Conservation (phyloP, 83 land plant species). For the Diphasiastrum complanatum region DNA sequence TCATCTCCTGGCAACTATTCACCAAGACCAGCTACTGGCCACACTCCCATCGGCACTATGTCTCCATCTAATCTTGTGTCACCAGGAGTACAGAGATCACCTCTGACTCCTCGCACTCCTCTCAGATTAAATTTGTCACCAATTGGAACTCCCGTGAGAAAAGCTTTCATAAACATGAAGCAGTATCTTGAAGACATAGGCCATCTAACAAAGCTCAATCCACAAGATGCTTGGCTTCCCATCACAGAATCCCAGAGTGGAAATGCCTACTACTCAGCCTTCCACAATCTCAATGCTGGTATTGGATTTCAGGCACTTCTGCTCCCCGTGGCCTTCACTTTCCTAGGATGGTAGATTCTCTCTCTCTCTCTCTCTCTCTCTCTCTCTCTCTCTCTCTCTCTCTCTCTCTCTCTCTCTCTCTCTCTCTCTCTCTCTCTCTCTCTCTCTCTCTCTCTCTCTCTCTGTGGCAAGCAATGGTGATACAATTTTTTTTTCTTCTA, state of each 20-base stretch:
- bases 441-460: neutral
- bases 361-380: too few species aligned
- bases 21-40: neutral
- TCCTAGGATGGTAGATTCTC: conserved; percentile 12
- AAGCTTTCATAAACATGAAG: neutral
- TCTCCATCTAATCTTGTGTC: neutral
- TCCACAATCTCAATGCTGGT: conserved; percentile 15
- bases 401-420: neutral
- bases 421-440: neutral
- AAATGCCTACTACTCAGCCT: conserved; percentile 10
- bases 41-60: neutral
- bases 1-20: neutral
- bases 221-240: too few species aligned
- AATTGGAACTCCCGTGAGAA: conserved; percentile 13
- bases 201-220: conserved; percentile 6
- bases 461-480: neutral
- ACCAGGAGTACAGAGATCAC: neutral
- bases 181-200: conserved; percentile 11
- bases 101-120: neutral
- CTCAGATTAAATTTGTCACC: neutral
- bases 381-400: too few species aligned
- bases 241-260: conserved; percentile 8
- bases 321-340: conserved; percentile 8
- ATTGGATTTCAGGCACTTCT: conserved; percentile 12
- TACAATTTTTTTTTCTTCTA: neutral